Base-by-base conservation (phyloP, 768 basidiomycete species). In the Calvatia gigantea region DNA sequence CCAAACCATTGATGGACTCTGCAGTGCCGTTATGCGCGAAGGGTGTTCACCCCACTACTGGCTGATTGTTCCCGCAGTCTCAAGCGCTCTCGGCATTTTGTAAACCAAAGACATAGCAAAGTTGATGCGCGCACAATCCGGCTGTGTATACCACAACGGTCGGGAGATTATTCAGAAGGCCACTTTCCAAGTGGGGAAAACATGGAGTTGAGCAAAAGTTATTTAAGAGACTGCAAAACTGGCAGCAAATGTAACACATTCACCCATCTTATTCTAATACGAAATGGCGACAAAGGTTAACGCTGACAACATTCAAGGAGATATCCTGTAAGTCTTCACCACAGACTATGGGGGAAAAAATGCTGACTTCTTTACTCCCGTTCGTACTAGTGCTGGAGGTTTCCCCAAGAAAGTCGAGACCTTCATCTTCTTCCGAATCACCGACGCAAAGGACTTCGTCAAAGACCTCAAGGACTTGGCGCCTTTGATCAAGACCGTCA, bases 341-440 rank as follows among this genome's bases (percentile, higher is more conserved):
- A 23, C 33, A 38, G n/a, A 6, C n/a, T 12, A 6, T 6, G 2
- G 17, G 6, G n/a, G n/a, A n/a, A 5, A 14, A 11, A n/a, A 11
- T 17, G 19, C 17, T 31, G 9, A 53, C 57, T 14, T 37, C 19
- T 28, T 47, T 17, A 39, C 19, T 31, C 15, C 4, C 17, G 43
- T 9, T 6, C 29, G 14, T 54, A 39, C 19, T 52, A 83, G 82
- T 60, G 71, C 73, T 32, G 46, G 46, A 35, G 83, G 82, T 15
- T 73, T 84, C 37, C 78, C 76, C 6, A 85, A 85, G 75, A 79
- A 76, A 67, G 73, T 71, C 5, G 74, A 83, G 58, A 65, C 68
- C 7, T 81, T 77, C 62, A 69, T 75, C 55, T 81, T 85, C 68
- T 83, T 83, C 73, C 65, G 74, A 51, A 76, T 85, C 61, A 65